A percentile compares a stretch with the other conserved stretches of the same genome.
phyloP scores from a whole-genome alignment of 148 eudicot genomes.

The Arctostaphylos glauca region DNA sequence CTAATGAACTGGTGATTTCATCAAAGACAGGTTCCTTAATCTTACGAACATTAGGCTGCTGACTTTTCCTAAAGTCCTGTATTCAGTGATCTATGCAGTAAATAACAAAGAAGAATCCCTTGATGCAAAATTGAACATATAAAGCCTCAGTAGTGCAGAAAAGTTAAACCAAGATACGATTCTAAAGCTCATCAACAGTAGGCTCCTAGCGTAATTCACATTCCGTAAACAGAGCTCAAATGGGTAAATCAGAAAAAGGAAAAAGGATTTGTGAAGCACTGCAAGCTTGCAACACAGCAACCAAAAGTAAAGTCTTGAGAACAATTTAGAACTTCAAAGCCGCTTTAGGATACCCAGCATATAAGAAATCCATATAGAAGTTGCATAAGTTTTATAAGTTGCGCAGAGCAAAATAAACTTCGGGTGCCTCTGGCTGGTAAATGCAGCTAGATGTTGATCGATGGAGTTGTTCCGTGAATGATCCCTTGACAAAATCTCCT shows the following conservation, averaged over 20 bases:
- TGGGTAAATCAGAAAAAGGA: neutral
- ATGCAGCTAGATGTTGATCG: neutral
- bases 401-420: neutral
- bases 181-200: neutral
- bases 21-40: conserved; percentile 73
- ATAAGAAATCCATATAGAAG: neutral
- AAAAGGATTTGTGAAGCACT: neutral
- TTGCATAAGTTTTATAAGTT: neutral
- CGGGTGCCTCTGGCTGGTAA: neutral
- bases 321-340: neutral
- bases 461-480: neutral
- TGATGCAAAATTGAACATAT: neutral
- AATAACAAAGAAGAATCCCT: neutral
- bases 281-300: neutral
- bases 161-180: neutral
- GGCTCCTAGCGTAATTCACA: conserved; percentile 43
- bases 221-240: conserved; percentile 38
- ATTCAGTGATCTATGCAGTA: conserved; percentile 17
- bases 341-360: neutral
- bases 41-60: conserved; percentile 77
- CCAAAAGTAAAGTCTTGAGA: neutral
- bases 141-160: neutral
- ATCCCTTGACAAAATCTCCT: neutral
- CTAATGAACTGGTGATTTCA: conserved; percentile 54
- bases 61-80: conserved; percentile 67